These are phyloP conservation scores for Leccinum variicolor DNA, from an alignment of 768 basidiomycete species.

Conservation along the genomic window DNA sequence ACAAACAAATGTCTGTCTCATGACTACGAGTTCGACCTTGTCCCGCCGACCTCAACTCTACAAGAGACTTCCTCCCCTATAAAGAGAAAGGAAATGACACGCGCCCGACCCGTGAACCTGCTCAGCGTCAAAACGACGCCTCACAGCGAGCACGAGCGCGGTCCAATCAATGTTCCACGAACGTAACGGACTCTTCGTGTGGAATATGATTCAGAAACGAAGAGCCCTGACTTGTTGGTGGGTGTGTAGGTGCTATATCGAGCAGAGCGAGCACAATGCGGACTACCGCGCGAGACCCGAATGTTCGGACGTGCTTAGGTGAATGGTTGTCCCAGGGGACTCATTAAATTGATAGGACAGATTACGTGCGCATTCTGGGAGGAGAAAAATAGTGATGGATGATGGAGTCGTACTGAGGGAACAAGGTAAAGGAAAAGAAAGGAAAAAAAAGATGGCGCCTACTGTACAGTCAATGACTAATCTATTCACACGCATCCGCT, in stretches of 20 bases:
- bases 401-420: background rate
- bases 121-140: constrained; percentile 55
- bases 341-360: background rate
- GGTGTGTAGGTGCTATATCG: constrained; percentile 11
- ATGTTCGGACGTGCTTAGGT: background rate
- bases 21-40: constrained; percentile 56
- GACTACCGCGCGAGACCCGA: background rate
- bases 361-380: background rate
- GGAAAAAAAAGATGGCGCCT: background rate
- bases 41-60: constrained; percentile 54
- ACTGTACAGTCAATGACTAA: constrained; percentile 25
- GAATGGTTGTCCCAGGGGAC: background rate
- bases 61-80: constrained; percentile 37
- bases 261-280: background rate
- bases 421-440: background rate
- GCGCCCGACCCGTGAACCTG: constrained; percentile 41
- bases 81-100: constrained; percentile 29
- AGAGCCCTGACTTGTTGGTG: constrained; percentile 64
- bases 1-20: constrained; percentile 50
- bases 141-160: constrained; percentile 39
- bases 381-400: background rate
- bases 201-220: constrained; percentile 28
- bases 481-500: constrained; percentile 13
- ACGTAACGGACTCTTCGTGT: constrained; percentile 68
- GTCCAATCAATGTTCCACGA: constrained; percentile 57